Evolutionary conservation across 768 basidiomycete genomes (phyloP).

Genomic region (Serpula lacrymans): DNA sequence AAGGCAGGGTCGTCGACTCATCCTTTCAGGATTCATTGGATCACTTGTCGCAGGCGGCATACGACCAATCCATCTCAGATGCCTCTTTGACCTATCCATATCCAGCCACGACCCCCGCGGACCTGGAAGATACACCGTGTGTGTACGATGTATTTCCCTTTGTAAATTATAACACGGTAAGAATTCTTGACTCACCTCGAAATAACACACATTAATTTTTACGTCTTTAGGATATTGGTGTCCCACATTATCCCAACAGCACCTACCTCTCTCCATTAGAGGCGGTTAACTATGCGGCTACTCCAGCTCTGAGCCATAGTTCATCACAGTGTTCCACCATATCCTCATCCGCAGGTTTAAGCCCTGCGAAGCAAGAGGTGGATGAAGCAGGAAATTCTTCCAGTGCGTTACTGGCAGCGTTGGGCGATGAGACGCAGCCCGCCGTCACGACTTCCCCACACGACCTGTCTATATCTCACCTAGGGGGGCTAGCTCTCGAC

Average conservation of each 20-base stretch:
- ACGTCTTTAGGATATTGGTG: background rate
- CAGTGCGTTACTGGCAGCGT: too few species aligned
- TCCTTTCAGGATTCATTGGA: slow-evolving; percentile 3
- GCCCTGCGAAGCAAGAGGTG: too few species aligned
- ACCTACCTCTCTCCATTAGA: background rate
- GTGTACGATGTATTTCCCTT: background rate
- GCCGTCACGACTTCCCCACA: background rate
- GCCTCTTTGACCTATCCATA: background rate
- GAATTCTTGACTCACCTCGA: slow-evolving; percentile 2
- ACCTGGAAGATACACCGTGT: background rate
- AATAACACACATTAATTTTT: background rate
- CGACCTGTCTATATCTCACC: slow-evolving; percentile 4
- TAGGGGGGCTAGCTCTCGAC: slow-evolving; percentile 4
- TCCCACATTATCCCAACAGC: background rate
- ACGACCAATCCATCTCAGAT: slow-evolving; percentile 1
- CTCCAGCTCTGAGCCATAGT: slow-evolving; percentile 5
- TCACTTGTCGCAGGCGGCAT: slow-evolving; percentile 7
- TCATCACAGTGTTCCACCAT: background rate
- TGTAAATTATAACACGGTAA: background rate
- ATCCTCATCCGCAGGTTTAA: slow-evolving; percentile 1
- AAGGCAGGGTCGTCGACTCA: slow-evolving; percentile 3
- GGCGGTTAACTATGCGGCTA: slow-evolving; percentile 4
- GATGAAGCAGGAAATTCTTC: too few species aligned
- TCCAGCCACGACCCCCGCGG: background rate
- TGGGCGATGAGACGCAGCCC: background rate